Evolutionary conservation across 2,329 filamentous ascomycete species (phyloP), one percentile per base, ranked within the genome.

Genomic region (Ceratocystis alfenasii): DNA sequence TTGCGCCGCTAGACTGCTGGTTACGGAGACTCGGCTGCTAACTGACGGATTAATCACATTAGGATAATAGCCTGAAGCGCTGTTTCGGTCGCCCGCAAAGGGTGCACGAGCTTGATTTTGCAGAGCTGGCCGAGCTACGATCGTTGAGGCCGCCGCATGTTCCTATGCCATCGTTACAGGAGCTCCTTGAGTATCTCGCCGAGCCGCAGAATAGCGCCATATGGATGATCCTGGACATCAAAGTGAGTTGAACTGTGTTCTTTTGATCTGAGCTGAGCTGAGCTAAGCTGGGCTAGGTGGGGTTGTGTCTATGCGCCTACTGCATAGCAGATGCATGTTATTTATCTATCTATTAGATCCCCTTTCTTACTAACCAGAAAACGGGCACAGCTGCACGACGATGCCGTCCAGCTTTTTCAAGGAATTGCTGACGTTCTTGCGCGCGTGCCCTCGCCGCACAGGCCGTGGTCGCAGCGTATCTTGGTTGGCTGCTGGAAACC

Each of bases 191-290:
- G 67, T 93, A 87, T 72, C 74, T 97, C 64, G 79, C 82, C 0
- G 77, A 82, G 69, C 86, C 86, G 0, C 86, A 80, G 0, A 74
- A 82, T 48, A 83, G 89, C 71, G 74, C 87, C 55, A 79, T 92
- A 8, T 96, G 92, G 92, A 71, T 94, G 5, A 75, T 96, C 68
- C 78, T 97, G 2, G 93, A 97, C 74, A 89, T 97, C 74, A 97
- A 96, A 79, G 86, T 89, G 74, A 22, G 72, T 69, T 62, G 10
- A 41, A 5, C 12, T 41, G 10, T 41, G 36, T 12, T 12, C 5
- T 8, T 10, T 36, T 36, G 33, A 41, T 41, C 3, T 41, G 36
- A 41, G 3, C 36, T 15, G 36, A 41, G 3, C 36, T 12, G 7
- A 36, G 10, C 33, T 36, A 7, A 36, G 33, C 7, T 15, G 36